phyloP scores from a whole-genome alignment of 345 rosid species.

The Ailanthus altissimus region DNA sequence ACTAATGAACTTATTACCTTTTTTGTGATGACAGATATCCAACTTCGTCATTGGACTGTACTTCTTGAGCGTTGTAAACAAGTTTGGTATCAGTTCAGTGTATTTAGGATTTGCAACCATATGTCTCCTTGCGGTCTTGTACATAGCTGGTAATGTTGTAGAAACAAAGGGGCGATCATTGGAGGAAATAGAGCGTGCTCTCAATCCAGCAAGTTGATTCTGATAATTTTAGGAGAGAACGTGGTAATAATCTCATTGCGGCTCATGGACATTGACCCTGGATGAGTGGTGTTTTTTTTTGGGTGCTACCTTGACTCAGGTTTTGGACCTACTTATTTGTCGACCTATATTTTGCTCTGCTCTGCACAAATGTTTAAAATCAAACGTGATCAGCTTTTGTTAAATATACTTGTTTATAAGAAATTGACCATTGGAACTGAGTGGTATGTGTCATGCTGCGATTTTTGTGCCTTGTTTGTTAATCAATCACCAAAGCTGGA shows the following conservation, averaged over 20 bases:
- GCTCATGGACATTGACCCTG: background rate
- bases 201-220: constrained; percentile 45
- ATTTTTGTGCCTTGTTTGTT: background rate
- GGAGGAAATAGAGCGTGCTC: constrained; percentile 93
- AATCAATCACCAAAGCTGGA: background rate
- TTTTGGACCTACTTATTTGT: background rate
- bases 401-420: too few relatives aligned
- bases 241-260: constrained; percentile 21
- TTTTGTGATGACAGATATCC: constrained; percentile 56
- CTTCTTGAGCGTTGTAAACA: constrained; percentile 88
- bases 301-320: background rate
- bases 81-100: constrained; percentile 89
- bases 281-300: background rate
- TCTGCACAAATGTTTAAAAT: background rate
- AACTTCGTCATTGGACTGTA: constrained; percentile 90
- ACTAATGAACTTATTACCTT: constrained; percentile 7
- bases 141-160: constrained; percentile 76
- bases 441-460: background rate
- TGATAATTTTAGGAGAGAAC: background rate
- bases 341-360: background rate
- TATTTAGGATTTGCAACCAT: constrained; percentile 79
- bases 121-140: constrained; percentile 79
- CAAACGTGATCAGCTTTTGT: background rate
- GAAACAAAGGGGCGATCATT: constrained; percentile 96
- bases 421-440: background rate